These are phyloP conservation scores for Nadsonia starkeyi-henricii DNA, from an alignment of 1,139 yeast species.

Conservation along the genomic window DNA sequence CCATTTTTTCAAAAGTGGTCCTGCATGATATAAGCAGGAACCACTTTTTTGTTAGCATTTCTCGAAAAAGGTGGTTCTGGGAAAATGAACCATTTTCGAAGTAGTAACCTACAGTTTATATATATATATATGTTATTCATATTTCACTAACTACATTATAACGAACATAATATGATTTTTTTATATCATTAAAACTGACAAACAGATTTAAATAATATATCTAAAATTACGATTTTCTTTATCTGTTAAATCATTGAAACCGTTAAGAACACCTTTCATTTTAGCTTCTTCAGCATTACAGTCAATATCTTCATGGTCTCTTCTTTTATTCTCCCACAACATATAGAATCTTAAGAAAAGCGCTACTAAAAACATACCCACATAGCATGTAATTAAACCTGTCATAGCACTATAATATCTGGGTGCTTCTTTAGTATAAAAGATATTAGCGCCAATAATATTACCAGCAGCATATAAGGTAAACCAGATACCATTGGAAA, in stretches of 20 bases:
- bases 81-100: too few species aligned
- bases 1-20: too few species aligned
- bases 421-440: conserved; percentile 36
- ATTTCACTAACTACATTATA: too few species aligned
- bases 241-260: conserved; percentile 51
- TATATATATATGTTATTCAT: too few species aligned
- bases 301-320: conserved; percentile 10
- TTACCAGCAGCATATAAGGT: conserved; percentile 44
- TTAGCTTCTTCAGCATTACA: conserved; percentile 14
- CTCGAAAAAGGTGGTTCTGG: too few species aligned
- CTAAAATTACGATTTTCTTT: conserved; percentile 32
- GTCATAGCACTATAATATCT: conserved; percentile 33
- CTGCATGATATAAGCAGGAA: too few species aligned
- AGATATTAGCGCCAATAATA: conserved; percentile 41
- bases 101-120: too few species aligned
- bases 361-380: conserved; percentile 18
- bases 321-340: conserved; percentile 19
- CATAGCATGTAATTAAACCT: conserved; percentile 26
- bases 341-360: conserved; percentile 21
- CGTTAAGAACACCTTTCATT: conserved; percentile 24
- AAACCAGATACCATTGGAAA: conserved; percentile 30
- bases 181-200: too few species aligned
- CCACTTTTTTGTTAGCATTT: too few species aligned
- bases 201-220: too few species aligned
- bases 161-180: too few species aligned